phyloP scores from a whole-genome alignment of 352 stramenopile genomes.

The Pythium coloratum region DNA sequence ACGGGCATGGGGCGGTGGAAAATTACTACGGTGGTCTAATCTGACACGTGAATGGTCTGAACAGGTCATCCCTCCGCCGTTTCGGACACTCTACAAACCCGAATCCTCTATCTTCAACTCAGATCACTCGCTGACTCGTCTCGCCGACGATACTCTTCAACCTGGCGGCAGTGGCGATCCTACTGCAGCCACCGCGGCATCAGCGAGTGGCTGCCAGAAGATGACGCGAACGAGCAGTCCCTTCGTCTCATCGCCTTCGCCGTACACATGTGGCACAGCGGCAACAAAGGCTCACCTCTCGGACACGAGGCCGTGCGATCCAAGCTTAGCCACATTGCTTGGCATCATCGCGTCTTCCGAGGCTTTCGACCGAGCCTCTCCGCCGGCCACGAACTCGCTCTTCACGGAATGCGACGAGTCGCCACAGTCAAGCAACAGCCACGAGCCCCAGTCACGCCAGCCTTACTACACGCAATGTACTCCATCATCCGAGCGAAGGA shows the following conservation, averaged over 20 bases:
- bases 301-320: slow-evolving; percentile 5
- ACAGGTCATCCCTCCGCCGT: background rate
- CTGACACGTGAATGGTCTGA: slow-evolving; percentile 3
- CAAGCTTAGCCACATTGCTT: slow-evolving; percentile 25
- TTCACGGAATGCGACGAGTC: slow-evolving; percentile 15
- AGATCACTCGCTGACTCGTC: slow-evolving; percentile 10
- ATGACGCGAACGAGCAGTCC: slow-evolving; percentile 12
- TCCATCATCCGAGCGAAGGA: background rate
- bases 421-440: background rate
- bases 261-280: background rate
- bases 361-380: slow-evolving; percentile 9
- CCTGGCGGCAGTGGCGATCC: slow-evolving; percentile 3
- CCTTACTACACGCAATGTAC: background rate
- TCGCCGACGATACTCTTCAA: background rate
- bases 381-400: slow-evolving; percentile 10
- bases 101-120: slow-evolving; percentile 3
- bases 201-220: slow-evolving; percentile 15
- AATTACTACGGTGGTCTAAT: background rate
- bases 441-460: slow-evolving; percentile 3
- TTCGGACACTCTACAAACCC: slow-evolving; percentile 9
- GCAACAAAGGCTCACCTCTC: too few species aligned
- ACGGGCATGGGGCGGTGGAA: background rate
- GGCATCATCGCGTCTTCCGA: slow-evolving; percentile 18
- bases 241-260: slow-evolving; percentile 25
- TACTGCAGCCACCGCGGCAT: background rate